A percentile compares a stretch with the other conserved stretches of the same genome.
phyloP scores from a whole-genome alignment of 441 rosid species.

The Kokia cookei region DNA sequence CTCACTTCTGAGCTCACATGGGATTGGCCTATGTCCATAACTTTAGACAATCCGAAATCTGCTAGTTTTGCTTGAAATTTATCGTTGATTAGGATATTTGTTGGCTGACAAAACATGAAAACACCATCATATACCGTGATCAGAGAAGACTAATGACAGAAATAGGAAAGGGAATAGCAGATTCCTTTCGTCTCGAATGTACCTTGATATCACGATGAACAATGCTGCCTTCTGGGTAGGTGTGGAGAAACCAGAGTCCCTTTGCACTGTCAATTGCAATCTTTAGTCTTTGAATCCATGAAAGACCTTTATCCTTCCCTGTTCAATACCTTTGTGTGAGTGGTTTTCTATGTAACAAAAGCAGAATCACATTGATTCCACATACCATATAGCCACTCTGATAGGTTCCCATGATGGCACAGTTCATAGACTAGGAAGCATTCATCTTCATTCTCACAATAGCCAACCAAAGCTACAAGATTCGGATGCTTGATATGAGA shows the following conservation, averaged over 20 bases:
- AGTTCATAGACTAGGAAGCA: conserved; percentile 53
- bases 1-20: conserved; percentile 62
- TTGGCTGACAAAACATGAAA: conserved; percentile 32
- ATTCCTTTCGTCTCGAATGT: neutral
- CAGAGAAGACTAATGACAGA: neutral
- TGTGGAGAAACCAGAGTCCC: conserved; percentile 59
- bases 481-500: conserved; percentile 57
- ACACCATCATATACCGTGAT: neutral
- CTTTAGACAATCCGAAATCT: conserved; percentile 57
- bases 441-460: conserved; percentile 41
- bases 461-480: conserved; percentile 49
- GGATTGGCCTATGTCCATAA: conserved; percentile 52
- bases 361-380: neutral
- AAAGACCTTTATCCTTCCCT: conserved; percentile 42
- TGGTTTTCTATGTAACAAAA: neutral
- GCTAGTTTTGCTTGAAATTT: conserved; percentile 53
- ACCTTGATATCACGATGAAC: conserved; percentile 62
- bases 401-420: conserved; percentile 50
- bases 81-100: conserved; percentile 47
- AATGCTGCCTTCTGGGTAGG: conserved; percentile 53
- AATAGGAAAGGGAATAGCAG: neutral
- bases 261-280: conserved; percentile 46
- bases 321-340: conserved; percentile 6
- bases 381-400: conserved; percentile 59
- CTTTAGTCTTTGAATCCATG: conserved; percentile 59